Base-by-base conservation (phyloP, 768 basidiomycete genomes). In the Tubosaeta sp. region DNA sequence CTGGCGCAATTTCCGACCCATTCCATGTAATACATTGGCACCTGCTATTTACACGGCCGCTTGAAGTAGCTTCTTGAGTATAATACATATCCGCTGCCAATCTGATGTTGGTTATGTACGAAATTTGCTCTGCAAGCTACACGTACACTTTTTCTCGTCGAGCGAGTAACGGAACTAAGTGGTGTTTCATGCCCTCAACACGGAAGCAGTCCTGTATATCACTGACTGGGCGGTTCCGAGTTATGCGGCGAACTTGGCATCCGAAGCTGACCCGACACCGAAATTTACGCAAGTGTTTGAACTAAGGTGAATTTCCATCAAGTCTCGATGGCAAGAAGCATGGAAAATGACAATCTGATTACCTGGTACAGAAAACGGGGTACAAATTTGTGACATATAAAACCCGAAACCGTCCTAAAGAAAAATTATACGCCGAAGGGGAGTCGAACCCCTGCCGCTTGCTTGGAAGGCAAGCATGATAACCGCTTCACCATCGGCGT, bases 401-500 rank as follows among this genome's bases (percentile, higher is more conserved):
- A 27, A 27, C 25, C 25, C 27, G 12, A n/a, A n/a, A n/a, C n/a
- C n/a, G n/a, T n/a, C n/a, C n/a, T n/a, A 42, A 29, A 43, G 27
- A 19, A 34, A 34, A 22, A 34, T 3, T 14, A 34, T 67, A 68
- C 67, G 61, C 80, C 75, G 75, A 81, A 83, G 76, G 82, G 81
- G 82, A 83, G 78, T 83, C 82, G 81, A 83, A 83, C 82, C 82
- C 82, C 75, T 82, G 81, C 82, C 81, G 79, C 80, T 75, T 75
- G 75, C 74, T 76, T 87, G 85, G 86, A 87, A 87, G 85, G 84
- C 85, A 87, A 87, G 86, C 84, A 88, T 87, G 85, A 87, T 87
- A 87, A 86, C 86, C 85, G 77, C 83, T 87, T 87, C 86, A 87
- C 86, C 86, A 87, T 84, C 76, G 72, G 76, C 66, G 76, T 77